Conservation (phyloP, 176 grass and related monocot species). For the Leersia perrieri region DNA sequence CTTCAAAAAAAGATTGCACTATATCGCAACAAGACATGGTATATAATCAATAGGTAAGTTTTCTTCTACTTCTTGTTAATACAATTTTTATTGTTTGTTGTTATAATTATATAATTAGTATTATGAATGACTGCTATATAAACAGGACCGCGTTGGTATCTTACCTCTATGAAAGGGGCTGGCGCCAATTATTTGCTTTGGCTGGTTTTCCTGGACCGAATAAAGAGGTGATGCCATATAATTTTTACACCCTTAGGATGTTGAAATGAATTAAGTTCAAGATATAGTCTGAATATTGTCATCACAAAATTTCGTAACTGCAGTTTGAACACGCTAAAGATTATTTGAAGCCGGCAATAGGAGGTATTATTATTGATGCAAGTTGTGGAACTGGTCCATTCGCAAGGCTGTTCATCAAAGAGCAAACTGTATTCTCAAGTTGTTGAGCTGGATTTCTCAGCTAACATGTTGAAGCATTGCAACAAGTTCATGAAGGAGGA, state of each 20-base stretch:
- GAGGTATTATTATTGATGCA: slow-evolving; percentile 53
- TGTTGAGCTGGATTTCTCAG: slow-evolving; percentile 58
- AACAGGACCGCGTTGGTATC: slow-evolving; percentile 50
- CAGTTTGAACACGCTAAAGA: slow-evolving; percentile 60
- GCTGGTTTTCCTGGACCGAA: slow-evolving; percentile 54
- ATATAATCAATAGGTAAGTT: no score
- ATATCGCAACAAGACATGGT: no score
- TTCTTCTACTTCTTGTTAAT: no score
- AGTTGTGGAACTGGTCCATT: slow-evolving; percentile 58
- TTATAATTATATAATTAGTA: no score
- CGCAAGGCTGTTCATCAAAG: slow-evolving; percentile 45
- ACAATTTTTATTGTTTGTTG: no score
- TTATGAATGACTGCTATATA: neutral
- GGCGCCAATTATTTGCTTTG: slow-evolving; percentile 59
- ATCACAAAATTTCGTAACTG: neutral
- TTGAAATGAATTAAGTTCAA: no score
- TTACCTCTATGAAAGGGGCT: slow-evolving; percentile 61
- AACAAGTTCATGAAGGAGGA: slow-evolving; percentile 42
- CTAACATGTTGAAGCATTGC: slow-evolving; percentile 59
- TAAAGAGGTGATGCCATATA: slow-evolving; percentile 53
- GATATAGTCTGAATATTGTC: no score
- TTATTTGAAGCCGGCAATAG: slow-evolving; percentile 43
- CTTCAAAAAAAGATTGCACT: no score
- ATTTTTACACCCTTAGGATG: no score
- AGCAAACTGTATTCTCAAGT: slow-evolving; percentile 51